Percentiles rank a stretch among this genome's conserved stretches.
These are phyloP conservation scores for Fomitopsis schrenkii DNA, from an alignment of 1,284 basidiomycete species.

Conservation along the genomic window DNA sequence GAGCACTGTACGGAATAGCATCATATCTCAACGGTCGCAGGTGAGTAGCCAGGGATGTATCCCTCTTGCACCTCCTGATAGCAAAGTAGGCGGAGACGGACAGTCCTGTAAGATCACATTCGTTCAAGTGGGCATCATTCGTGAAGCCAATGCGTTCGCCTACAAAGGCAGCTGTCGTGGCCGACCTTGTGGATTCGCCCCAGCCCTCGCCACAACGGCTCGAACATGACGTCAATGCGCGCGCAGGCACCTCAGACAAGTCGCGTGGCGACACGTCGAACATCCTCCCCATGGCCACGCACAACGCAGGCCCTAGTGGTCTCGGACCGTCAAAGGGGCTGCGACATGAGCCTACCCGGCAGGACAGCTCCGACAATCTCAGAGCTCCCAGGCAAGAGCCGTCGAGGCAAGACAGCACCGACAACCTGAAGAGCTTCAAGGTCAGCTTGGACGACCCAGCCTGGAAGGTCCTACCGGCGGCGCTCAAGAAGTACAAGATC, in stretches of 20 bases:
- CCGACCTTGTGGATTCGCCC: constrained; percentile 56
- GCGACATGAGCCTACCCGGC: constrained; percentile 44
- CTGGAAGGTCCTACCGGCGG: constrained; percentile 96
- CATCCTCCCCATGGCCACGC: constrained; percentile 7
- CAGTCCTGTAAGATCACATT: constrained; percentile 62
- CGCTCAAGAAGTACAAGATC: constrained; percentile 98
- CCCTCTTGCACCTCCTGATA: not conserved
- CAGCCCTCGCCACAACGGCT: constrained; percentile 71
- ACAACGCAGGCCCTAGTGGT: constrained; percentile 11
- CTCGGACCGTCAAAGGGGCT: constrained; percentile 28
- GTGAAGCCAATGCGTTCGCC: constrained; percentile 71
- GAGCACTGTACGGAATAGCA: constrained; percentile 35
- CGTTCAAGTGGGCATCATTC: constrained; percentile 80
- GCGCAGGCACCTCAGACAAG: constrained; percentile 23
- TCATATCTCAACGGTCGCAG: constrained; percentile 16
- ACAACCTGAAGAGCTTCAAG: constrained; percentile 84
- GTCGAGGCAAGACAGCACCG: constrained; percentile 62
- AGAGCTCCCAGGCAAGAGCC: constrained; percentile 37
- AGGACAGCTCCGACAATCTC: constrained; percentile 66
- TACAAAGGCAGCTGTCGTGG: constrained; percentile 52
- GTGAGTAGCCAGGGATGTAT: constrained; percentile 12
- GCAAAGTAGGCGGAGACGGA: constrained; percentile 39
- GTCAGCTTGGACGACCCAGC: constrained; percentile 95
- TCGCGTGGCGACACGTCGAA: constrained; percentile 8
- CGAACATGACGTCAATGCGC: constrained; percentile 56